These are phyloP conservation scores for Acanthamoeba polyphaga DNA, from an alignment of 208 protist species.

Conservation along the genomic window DNA sequence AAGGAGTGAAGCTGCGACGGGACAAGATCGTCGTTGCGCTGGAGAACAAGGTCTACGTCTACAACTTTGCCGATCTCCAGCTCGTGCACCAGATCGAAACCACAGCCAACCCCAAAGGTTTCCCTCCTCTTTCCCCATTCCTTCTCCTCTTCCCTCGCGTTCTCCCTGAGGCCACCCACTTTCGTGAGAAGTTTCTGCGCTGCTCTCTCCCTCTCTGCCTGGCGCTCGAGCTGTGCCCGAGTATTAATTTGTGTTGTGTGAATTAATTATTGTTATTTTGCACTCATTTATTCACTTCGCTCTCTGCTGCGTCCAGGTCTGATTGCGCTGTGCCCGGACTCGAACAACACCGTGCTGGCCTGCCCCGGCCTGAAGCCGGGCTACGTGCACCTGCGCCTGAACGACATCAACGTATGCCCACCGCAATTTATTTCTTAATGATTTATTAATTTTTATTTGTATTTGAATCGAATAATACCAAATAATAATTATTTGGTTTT, in stretches of 20 bases:
- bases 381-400: conserved; percentile 89
- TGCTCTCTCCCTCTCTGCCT: background rate
- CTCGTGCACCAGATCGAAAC: conserved; percentile 93
- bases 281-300: background rate
- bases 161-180: too few relatives aligned
- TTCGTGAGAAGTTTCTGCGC: too few relatives aligned
- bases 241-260: background rate
- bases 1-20: conserved; percentile 92
- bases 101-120: conserved; percentile 91
- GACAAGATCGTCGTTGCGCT: conserved; percentile 93
- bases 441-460: too few relatives aligned
- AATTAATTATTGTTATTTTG: conserved; percentile 2
- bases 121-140: background rate
- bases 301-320: conserved; percentile 79
- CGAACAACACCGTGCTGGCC: conserved; percentile 88
- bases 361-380: conserved; percentile 90
- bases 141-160: background rate
- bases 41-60: conserved; percentile 93
- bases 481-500: too few relatives aligned
- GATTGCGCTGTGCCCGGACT: conserved; percentile 89
- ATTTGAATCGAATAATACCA: too few relatives aligned
- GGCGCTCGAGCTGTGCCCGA: background rate
- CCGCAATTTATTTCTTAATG: too few relatives aligned
- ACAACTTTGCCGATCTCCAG: conserved; percentile 94
- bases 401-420: conserved; percentile 86